Percentiles rank a stretch among this genome's conserved stretches.
phyloP scores from a whole-genome alignment of 768 basidiomycete genomes.

The Lepiota subincarnata region DNA sequence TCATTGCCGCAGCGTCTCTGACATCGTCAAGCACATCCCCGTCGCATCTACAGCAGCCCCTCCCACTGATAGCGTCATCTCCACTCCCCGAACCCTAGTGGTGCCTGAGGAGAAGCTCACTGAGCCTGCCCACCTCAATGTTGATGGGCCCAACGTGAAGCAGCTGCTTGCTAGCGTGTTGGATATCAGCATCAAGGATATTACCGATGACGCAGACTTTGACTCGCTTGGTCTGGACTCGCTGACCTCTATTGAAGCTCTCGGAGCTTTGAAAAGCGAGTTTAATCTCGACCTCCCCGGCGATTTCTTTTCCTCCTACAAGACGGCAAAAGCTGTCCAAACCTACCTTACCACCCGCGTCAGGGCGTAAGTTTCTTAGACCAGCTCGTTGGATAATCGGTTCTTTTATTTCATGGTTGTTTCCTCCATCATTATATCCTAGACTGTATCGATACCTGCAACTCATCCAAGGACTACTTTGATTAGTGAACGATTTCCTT shows the following conservation, averaged over 20 bases:
- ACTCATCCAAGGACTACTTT: not conserved
- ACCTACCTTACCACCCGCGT: slow-evolving; percentile 20
- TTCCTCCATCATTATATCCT: not conserved
- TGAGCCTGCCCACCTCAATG: slow-evolving; percentile 16
- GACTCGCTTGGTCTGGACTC: slow-evolving; percentile 59
- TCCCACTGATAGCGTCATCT: slow-evolving; percentile 16
- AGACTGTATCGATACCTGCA: not conserved
- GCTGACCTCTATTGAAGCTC: slow-evolving; percentile 57
- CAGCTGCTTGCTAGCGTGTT: slow-evolving; percentile 43
- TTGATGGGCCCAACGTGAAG: slow-evolving; percentile 29
- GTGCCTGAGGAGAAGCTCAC: slow-evolving; percentile 31
- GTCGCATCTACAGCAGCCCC: not conserved
- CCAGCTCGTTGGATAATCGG: slow-evolving; percentile 5
- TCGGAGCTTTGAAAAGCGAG: slow-evolving; percentile 41
- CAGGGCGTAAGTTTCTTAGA: slow-evolving; percentile 3
- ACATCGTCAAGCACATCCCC: slow-evolving; percentile 7
- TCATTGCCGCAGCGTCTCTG: slow-evolving; percentile 9
- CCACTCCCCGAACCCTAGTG: slow-evolving; percentile 35
- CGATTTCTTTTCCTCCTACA: slow-evolving; percentile 37
- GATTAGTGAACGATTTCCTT: too few species aligned
- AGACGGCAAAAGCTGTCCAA: slow-evolving; percentile 38
- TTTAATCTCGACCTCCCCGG: slow-evolving; percentile 40
- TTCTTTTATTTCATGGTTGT: slow-evolving; percentile 11
- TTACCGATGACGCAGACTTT: slow-evolving; percentile 44
- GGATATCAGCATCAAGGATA: slow-evolving; percentile 32